These are phyloP conservation scores for Datura wrightii DNA, from an alignment of 257 asterid species.

Conservation along the genomic window DNA sequence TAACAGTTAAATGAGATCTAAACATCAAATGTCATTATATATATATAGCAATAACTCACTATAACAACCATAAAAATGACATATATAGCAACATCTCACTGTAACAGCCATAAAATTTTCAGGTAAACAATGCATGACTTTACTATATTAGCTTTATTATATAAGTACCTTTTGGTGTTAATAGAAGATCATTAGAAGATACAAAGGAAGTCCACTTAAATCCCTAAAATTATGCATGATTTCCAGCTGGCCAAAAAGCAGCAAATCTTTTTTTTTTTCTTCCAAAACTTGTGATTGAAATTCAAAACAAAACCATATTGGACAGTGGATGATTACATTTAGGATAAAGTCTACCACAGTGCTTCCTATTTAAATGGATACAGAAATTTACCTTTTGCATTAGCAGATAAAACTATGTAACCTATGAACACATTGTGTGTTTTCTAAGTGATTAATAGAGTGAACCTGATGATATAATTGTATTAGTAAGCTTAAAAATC, in stretches of 20 bases:
- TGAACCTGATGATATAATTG: not conserved
- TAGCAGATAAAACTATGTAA: not conserved
- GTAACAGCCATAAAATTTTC: too few relatives aligned
- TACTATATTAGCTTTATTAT: not conserved
- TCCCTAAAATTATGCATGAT: slow-evolving; percentile 21
- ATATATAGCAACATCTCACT: too few relatives aligned
- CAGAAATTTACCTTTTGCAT: not conserved
- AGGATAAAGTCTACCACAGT: slow-evolving; percentile 15
- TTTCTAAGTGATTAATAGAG: too few relatives aligned
- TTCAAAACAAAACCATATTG: not conserved
- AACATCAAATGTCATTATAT: too few relatives aligned
- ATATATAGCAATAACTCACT: too few relatives aligned
- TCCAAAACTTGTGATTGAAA: slow-evolving; percentile 1
- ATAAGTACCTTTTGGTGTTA: not conserved
- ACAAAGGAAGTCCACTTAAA: not conserved
- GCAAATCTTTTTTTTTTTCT: not conserved
- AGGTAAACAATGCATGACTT: too few relatives aligned
- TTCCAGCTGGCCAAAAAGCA: not conserved
- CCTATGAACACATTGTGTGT: not conserved
- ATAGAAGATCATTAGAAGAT: not conserved
- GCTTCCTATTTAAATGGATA: not conserved
- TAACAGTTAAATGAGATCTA: too few relatives aligned
- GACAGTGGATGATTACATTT: not conserved
- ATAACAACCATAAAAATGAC: too few relatives aligned
- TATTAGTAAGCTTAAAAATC: not conserved